These are phyloP conservation scores for Nothophytophthora sp. DNA, from an alignment of 352 stramenopile genomes.

Conservation along the genomic window DNA sequence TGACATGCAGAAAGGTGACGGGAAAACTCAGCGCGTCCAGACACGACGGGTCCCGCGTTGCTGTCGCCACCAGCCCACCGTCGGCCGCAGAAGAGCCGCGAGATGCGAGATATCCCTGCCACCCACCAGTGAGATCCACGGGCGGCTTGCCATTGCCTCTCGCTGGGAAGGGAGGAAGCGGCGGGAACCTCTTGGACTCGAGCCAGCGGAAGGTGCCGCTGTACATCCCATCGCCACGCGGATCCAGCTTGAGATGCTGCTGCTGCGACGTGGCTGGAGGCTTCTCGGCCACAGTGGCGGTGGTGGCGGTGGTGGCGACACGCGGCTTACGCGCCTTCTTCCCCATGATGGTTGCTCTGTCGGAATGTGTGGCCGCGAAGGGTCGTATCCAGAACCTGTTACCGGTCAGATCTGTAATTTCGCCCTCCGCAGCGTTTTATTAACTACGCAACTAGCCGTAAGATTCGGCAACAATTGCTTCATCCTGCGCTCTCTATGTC, in stretches of 20 bases:
- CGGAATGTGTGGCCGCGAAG: conserved; percentile 14
- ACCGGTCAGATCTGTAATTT: not conserved
- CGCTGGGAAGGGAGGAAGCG: conserved; percentile 28
- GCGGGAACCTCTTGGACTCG: conserved; percentile 58
- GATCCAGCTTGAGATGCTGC: conserved; percentile 58
- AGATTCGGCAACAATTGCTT: no score
- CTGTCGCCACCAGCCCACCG: conserved; percentile 35
- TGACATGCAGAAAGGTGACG: conserved; percentile 57
- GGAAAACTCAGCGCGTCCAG: conserved; percentile 79
- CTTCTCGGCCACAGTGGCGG: conserved; percentile 1
- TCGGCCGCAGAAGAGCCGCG: conserved; percentile 15
- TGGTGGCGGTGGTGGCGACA: conserved; percentile 4
- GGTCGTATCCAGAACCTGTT: conserved; percentile 4
- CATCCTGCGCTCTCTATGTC: no score
- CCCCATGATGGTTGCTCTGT: conserved; percentile 26
- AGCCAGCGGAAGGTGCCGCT: conserved; percentile 81
- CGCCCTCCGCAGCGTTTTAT: no score
- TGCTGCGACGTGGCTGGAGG: not conserved
- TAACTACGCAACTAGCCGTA: no score
- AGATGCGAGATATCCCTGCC: conserved; percentile 52
- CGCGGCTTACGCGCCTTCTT: conserved; percentile 18
- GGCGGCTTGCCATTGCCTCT: not conserved
- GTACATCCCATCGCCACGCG: conserved; percentile 78
- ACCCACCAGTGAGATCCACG: conserved; percentile 34
- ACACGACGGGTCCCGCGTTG: conserved; percentile 59